phyloP scores from a whole-genome alignment of 306 rosid genomes.

The Quercus rubra region DNA sequence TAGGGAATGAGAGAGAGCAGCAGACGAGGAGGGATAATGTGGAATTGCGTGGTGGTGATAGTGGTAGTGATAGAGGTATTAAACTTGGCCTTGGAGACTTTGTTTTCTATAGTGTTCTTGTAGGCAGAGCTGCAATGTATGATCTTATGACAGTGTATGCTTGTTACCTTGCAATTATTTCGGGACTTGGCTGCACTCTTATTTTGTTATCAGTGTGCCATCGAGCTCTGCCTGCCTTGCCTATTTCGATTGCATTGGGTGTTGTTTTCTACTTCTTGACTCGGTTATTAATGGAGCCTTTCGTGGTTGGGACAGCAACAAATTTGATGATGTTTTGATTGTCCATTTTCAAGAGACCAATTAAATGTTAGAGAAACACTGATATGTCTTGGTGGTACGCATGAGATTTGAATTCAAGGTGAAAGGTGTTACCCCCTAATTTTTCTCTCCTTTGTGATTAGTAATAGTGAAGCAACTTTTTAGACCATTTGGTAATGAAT shows the following conservation, averaged over 20 bases:
- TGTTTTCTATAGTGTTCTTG: conserved; percentile 94
- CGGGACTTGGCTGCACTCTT: conserved; percentile 88
- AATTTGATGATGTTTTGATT: conserved; percentile 84
- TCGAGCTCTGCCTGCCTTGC: conserved; percentile 86
- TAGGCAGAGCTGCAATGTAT: conserved; percentile 96
- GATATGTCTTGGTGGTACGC: conserved; percentile 19
- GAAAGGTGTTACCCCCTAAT: conserved; percentile 6
- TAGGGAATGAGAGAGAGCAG: conserved; percentile 33
- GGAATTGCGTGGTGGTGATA: conserved; percentile 17
- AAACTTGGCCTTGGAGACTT: conserved; percentile 95
- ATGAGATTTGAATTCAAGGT: conserved; percentile 25
- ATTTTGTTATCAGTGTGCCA: conserved; percentile 74
- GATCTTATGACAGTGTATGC: conserved; percentile 97
- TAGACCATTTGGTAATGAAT: not conserved
- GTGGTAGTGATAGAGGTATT: conserved; percentile 44
- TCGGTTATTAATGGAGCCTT: conserved; percentile 84
- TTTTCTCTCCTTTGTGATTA: conserved; percentile 21
- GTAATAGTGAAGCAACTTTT: conserved; percentile 25
- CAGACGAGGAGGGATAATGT: conserved; percentile 22
- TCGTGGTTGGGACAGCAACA: conserved; percentile 84
- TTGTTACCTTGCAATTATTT: conserved; percentile 92
- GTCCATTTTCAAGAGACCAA: conserved; percentile 5
- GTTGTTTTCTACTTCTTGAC: conserved; percentile 87
- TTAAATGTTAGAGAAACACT: conserved; percentile 23
- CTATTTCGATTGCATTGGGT: conserved; percentile 81